Evolutionary conservation across 2,329 filamentous ascomycete genomes (phyloP), one percentile per base, ranked within the genome.

Genomic region (Amesomyces nigricolor): DNA sequence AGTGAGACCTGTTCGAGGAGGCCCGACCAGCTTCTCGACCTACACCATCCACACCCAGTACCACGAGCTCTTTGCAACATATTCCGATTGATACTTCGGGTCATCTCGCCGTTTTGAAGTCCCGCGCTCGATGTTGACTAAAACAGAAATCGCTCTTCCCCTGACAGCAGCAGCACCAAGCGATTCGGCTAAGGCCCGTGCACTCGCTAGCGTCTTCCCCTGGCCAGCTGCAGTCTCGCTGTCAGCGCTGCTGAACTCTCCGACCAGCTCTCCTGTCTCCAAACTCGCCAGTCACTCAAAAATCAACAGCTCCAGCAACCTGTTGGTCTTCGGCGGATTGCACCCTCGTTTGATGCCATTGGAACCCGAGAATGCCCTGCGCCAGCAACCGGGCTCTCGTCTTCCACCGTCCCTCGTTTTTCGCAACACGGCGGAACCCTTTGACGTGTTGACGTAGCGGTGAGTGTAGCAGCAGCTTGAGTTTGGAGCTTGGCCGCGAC

Each of bases 341-440:
- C 50, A 47, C 54, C 19, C 54, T 58, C 53, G 57, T 58, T 59
- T 60, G 30, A 39, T 61, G 63, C 62, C 63, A 65, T 65, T 65
- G 63, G 61, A 56, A 45, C 47, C 47, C 53, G 55, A 61, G 54
- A 42, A 59, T 60, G 60, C 47, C 57, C 48, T 53, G 54, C 32
- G 47, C 43, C 22, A 56, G 38, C 53, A 51, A 52, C 51, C 45
- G 59, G 53, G 47, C 44, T 47, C 38, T 53, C 53, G 51, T 46
- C 22, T 57, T 47, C 44, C 54, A 54, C 49, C 57, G 54, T 58
- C 54, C 40, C 40, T 56, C 57, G 35, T 60, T 61, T 61, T 61
- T 47, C 43, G 50, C 57, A 54, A 47, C 55, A 45, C 43, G 55
- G 38, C 56, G 29, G 46, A 32, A 35, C 45, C 48, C 30, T 44